These are phyloP conservation scores for Saccharomyces cerevisiae DNA, from an alignment of 805 yeast species.

Conservation along the genomic window DNA sequence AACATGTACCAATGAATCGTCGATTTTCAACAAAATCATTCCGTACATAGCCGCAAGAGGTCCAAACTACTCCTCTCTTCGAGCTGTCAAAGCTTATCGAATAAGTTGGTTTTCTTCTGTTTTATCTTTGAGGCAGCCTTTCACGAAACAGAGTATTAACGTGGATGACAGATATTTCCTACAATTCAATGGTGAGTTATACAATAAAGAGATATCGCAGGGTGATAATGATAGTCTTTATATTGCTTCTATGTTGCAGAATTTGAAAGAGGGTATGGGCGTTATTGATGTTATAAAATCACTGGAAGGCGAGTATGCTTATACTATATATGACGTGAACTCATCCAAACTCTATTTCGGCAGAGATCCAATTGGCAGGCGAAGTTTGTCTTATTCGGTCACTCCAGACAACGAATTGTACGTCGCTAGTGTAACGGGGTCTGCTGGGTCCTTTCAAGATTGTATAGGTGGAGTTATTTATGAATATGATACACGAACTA, in stretches of 20 bases:
- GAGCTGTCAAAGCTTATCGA: conserved; percentile 5
- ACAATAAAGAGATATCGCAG: conserved; percentile 45
- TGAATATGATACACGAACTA: conserved; percentile 29
- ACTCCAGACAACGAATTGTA: conserved; percentile 29
- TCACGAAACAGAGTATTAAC: conserved; percentile 61
- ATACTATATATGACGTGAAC: conserved; percentile 38
- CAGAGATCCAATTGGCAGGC: conserved; percentile 72
- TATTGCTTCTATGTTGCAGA: conserved; percentile 35
- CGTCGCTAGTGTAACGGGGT: conserved; percentile 38
- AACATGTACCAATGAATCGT: conserved; percentile 1
- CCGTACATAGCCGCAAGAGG: conserved; percentile 53
- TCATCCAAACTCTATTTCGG: conserved; percentile 56
- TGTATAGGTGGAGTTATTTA: conserved; percentile 49
- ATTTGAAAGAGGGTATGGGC: conserved; percentile 25
- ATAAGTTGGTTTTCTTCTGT: conserved; percentile 56
- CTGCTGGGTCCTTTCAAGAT: conserved; percentile 36
- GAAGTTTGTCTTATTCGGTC: conserved; percentile 53
- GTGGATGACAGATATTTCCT: conserved; percentile 35
- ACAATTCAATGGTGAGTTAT: conserved; percentile 89
- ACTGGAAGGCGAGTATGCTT: conserved; percentile 82
- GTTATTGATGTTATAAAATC: conserved; percentile 35
- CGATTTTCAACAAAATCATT: conserved; percentile 31
- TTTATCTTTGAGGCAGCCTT: conserved; percentile 70
- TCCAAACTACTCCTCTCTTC: conserved; percentile 44
- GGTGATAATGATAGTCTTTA: conserved; percentile 56